Evolutionary conservation across 2,329 filamentous ascomycete genomes (phyloP), one percentile per base, ranked within the genome.

Genomic region (Aspergillus aculeatus): DNA sequence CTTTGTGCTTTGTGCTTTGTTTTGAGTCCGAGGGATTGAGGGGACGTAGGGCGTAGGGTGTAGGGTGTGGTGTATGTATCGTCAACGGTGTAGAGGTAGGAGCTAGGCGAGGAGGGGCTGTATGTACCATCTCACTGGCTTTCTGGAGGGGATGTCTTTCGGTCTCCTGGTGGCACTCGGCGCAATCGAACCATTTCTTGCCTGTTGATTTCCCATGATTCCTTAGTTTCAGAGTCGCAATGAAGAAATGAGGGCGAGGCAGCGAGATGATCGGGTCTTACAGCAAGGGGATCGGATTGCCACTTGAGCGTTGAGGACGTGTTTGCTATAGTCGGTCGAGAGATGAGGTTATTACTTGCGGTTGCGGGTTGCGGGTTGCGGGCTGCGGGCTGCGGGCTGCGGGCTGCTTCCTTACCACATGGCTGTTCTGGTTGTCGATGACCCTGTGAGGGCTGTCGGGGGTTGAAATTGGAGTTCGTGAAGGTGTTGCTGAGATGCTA

Each of bases 151-250:
- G 79, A 76, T 98, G 95, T 62, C 82, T 78, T 77, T 96, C 89
- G 62, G 86, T 82, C 75, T 99, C 95, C 56, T 81, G 80, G 80
- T 99, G 95, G 80, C 95, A 99, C 75, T 97, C 90, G 65, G 91
- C 90, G 79, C 95, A 99, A 82, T 99, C 95, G 80, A 97, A 99
- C 96, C 96, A 99, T 82, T 96, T 97, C 62, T 87, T 86, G 82
- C 91, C 91, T 94, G 69, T 24, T 14, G 31, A n/a, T 19, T 19
- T n/a, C 26, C 26, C 26, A 29, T 29, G 26, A 9, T 29, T 2
- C 26, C 26, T 29, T 29, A 29, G 26, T 29, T 29, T 29, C 26
- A 1, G 26, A 10, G 26, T 10, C 26, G 26, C 1, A 4, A 23
- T 23, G 23, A 23, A 23, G 4, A 1, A 23, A 23, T 23, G 23